Evolutionary conservation across 164 flowering plant genomes (phyloP).

Genomic region (Brasenia schreberi): DNA sequence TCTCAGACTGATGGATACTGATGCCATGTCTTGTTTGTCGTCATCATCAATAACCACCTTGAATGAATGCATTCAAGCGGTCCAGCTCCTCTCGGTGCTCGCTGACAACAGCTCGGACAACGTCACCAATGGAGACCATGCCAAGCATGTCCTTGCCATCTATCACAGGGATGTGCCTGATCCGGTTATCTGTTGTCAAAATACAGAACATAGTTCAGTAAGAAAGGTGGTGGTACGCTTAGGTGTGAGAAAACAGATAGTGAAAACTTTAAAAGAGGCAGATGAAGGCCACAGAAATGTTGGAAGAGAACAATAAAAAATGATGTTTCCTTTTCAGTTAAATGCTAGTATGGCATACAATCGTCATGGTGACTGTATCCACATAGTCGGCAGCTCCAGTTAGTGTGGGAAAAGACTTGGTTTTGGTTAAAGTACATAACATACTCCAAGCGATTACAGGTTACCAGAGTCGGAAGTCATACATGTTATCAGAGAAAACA

Average conservation of each 20-base stretch:
- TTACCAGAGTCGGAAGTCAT: not conserved
- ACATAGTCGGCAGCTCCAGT: not conserved
- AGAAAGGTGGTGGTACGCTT: not conserved
- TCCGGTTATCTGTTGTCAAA: conserved; percentile 65
- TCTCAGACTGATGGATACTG: not conserved
- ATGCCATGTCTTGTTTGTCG: not conserved
- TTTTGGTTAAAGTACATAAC: no score
- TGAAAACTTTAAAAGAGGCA: no score
- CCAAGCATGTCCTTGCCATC: conserved; percentile 63
- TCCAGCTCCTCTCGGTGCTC: conserved; percentile 90
- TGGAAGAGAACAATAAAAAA: no score
- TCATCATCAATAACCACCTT: conserved; percentile 68
- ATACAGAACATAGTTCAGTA: not conserved
- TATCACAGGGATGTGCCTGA: conserved; percentile 94
- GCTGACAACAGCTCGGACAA: conserved; percentile 92
- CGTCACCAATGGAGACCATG: conserved; percentile 98
- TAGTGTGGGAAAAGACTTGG: no score
- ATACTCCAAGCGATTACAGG: not conserved
- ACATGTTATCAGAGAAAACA: not conserved
- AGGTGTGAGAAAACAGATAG: no score
- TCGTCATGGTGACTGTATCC: no score
- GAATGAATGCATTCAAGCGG: conserved; percentile 87
- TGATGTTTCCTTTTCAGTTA: no score
- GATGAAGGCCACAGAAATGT: no score
- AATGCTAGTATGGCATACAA: no score